phyloP scores from a whole-genome alignment of 139 green algal genomes.

The Auxenochlorella pyrenoidosa region DNA sequence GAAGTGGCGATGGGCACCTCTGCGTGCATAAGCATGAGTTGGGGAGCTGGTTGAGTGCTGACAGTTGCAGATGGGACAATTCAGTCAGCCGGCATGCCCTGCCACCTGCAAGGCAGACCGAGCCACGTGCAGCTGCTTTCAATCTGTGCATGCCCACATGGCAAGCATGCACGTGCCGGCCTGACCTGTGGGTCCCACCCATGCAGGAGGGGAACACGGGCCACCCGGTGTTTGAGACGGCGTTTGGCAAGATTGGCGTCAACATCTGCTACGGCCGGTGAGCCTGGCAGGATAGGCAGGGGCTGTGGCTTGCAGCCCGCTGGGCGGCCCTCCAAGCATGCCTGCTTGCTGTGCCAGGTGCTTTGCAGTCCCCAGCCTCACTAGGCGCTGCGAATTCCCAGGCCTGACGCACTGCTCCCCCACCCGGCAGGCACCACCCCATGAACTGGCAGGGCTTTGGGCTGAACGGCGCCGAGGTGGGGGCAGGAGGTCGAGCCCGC shows the following conservation, averaged over 20 bases:
- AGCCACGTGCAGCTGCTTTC: too few species aligned
- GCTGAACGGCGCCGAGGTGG: constrained; percentile 93
- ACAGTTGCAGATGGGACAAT: too few species aligned
- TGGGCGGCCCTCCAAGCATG: background rate
- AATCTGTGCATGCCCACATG: too few species aligned
- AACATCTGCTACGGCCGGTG: constrained; percentile 98
- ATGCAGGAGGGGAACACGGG: constrained; percentile 74
- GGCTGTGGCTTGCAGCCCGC: background rate
- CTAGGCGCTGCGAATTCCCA: background rate
- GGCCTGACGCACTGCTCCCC: background rate
- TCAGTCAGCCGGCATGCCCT: too few species aligned
- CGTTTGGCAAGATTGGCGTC: constrained; percentile 88
- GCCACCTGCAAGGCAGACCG: too few species aligned
- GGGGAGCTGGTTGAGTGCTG: too few species aligned
- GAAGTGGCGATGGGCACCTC: too few species aligned
- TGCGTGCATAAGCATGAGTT: too few species aligned
- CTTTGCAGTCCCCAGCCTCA: background rate
- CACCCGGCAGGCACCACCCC: constrained; percentile 82
- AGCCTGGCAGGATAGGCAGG: background rate
- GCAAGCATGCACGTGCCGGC: too few species aligned
- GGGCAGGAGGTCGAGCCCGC: too few species aligned
- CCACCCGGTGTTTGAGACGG: constrained; percentile 93
- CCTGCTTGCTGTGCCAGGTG: background rate
- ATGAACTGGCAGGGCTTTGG: constrained; percentile 97
- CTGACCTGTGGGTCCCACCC: too few species aligned